phyloP scores from a whole-genome alignment of 1,284 basidiomycete genomes.

The Filobasidium uniguttulatum region DNA sequence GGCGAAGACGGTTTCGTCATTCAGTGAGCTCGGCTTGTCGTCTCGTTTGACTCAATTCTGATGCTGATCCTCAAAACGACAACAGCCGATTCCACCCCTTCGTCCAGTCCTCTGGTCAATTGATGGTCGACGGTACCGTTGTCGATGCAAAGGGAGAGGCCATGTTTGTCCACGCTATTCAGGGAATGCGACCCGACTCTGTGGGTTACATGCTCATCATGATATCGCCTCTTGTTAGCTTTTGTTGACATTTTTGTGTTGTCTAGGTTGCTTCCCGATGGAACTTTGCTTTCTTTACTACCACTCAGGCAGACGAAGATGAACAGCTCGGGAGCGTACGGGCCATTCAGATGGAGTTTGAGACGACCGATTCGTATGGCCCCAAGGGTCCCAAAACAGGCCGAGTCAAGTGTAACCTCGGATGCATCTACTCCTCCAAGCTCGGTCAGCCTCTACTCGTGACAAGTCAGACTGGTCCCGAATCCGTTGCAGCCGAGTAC shows the following conservation, averaged over 20 bases:
- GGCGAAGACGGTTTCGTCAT: constrained; percentile 77
- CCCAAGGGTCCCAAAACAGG: constrained; percentile 61
- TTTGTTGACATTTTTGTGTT: background rate
- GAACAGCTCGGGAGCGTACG: constrained; percentile 56
- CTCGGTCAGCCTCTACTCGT: constrained; percentile 19
- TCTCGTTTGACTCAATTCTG: background rate
- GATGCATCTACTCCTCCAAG: constrained; percentile 38
- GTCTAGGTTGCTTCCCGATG: constrained; percentile 64
- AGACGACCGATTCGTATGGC: constrained; percentile 63
- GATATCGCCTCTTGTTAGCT: background rate
- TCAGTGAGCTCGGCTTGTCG: constrained; percentile 40
- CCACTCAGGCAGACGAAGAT: constrained; percentile 40
- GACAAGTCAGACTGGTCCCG: constrained; percentile 52
- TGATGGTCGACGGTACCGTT: constrained; percentile 60
- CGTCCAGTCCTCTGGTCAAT: constrained; percentile 50
- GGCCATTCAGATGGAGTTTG: constrained; percentile 93
- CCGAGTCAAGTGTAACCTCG: constrained; percentile 67
- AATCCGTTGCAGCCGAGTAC: constrained; percentile 42
- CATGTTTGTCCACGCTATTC: constrained; percentile 91
- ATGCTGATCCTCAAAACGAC: background rate
- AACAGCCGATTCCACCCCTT: constrained; percentile 70
- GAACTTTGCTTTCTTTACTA: constrained; percentile 88
- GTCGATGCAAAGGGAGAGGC: constrained; percentile 59
- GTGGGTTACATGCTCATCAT: constrained; percentile 30
- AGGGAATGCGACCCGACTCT: constrained; percentile 93